phyloP scores from a whole-genome alignment of 2,329 filamentous ascomycete genomes.

The Verticillium albo-atrum region DNA sequence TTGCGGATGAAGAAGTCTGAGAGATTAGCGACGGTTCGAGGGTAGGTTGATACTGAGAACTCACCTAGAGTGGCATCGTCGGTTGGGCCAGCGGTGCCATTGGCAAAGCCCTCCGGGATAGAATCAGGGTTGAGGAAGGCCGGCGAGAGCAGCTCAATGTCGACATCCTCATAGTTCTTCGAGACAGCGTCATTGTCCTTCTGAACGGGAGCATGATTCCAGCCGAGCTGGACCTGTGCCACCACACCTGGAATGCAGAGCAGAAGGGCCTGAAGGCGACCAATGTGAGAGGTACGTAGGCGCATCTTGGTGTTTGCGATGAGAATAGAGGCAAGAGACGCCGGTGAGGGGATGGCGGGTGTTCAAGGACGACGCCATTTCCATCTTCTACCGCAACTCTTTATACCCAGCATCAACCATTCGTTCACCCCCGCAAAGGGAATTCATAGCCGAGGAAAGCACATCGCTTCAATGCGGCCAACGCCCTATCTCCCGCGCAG shows the following conservation, averaged over 20 bases:
- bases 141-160: conserved; percentile 20
- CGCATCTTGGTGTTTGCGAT: not conserved
- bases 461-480: not conserved
- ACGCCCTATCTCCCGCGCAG: not conserved
- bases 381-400: not conserved
- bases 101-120: conserved; percentile 17
- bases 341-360: not conserved
- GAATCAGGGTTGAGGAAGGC: conserved; percentile 19
- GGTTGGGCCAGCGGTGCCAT: conserved; percentile 23
- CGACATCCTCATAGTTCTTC: conserved; percentile 22
- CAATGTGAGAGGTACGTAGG: not conserved
- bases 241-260: conserved; percentile 6
- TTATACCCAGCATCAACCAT: not conserved
- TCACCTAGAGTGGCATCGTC: conserved; percentile 21
- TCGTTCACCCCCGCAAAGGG: not conserved
- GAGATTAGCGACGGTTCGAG: not conserved
- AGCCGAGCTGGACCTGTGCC: conserved; percentile 12
- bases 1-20: conserved; percentile 20
- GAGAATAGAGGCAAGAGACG: not conserved
- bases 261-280: not conserved
- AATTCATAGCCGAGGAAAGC: not conserved
- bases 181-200: conserved; percentile 21
- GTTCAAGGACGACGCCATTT: not conserved
- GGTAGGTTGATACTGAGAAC: not conserved
- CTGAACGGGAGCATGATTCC: conserved; percentile 18